These are phyloP conservation scores for Suillus subaureus DNA, from an alignment of 768 basidiomycete species.

Conservation along the genomic window DNA sequence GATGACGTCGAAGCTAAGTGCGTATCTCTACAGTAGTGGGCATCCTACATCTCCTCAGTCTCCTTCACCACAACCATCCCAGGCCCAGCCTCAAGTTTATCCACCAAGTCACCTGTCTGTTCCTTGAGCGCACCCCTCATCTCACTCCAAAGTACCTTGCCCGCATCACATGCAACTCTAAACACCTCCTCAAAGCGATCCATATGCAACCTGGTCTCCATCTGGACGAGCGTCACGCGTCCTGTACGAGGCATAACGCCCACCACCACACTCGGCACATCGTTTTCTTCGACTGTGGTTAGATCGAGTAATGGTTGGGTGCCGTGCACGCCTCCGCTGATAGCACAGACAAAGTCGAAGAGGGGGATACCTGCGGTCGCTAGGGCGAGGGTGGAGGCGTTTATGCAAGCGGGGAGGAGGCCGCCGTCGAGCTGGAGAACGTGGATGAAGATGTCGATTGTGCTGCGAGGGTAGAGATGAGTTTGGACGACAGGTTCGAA, in stretches of 20 bases:
- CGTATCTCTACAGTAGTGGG: too few relatives aligned
- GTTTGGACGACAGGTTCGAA: conserved; percentile 96
- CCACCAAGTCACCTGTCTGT: conserved; percentile 63
- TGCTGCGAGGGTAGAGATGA: conserved; percentile 87
- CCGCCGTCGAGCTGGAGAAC: conserved; percentile 95
- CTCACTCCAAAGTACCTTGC: conserved; percentile 76
- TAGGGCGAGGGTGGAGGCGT: conserved; percentile 91
- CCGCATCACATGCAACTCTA: conserved; percentile 73
- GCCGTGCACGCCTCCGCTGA: conserved; percentile 86
- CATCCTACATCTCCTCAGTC: conserved; percentile 20
- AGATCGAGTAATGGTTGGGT: conserved; percentile 85
- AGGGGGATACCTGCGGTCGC: conserved; percentile 90
- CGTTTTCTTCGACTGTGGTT: conserved; percentile 86
- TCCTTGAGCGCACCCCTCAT: conserved; percentile 75
- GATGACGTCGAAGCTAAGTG: too few relatives aligned
- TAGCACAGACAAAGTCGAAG: conserved; percentile 87
- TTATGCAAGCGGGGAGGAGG: conserved; percentile 87
- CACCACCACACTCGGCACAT: conserved; percentile 85
- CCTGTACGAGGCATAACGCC: conserved; percentile 88
- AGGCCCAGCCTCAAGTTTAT: conserved; percentile 56
- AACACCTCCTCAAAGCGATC: conserved; percentile 93
- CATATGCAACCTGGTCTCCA: conserved; percentile 94
- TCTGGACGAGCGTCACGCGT: conserved; percentile 83
- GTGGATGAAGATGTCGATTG: conserved; percentile 93
- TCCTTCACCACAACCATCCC: conserved; percentile 34